These are phyloP conservation scores for Larix kaempferi DNA, from an alignment of 75 land plant genomes.

Conservation along the genomic window DNA sequence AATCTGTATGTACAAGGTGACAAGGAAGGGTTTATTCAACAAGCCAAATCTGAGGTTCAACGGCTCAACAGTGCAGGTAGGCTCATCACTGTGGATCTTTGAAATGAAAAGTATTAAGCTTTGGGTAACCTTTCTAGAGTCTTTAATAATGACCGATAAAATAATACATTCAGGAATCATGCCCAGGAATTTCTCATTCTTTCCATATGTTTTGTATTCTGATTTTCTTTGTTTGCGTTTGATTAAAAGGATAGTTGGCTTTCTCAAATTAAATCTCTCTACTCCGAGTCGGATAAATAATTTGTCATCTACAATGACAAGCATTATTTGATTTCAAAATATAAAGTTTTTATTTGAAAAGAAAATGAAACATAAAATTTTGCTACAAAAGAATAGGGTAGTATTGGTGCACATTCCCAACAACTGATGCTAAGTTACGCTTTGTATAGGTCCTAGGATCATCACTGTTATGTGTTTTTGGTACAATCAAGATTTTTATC, in stretches of 20 bases:
- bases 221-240: neutral
- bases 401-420: neutral
- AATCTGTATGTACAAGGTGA: conserved; percentile 65
- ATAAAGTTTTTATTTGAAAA: neutral
- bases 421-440: neutral
- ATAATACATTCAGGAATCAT: neutral
- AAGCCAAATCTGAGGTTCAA: conserved; percentile 65
- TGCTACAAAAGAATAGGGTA: neutral
- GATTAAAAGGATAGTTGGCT: neutral
- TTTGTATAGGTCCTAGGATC: too few relatives aligned
- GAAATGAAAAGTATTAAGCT: neutral
- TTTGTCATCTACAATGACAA: neutral
- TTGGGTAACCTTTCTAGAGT: neutral
- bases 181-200: too few relatives aligned
- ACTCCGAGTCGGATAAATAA: neutral
- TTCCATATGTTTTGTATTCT: neutral
- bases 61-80: conserved; percentile 69
- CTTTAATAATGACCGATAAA: neutral
- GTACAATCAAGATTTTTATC: too few relatives aligned
- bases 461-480: too few relatives aligned
- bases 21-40: conserved; percentile 46
- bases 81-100: neutral
- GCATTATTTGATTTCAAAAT: neutral
- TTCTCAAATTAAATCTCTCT: neutral
- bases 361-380: neutral